phyloP scores from a whole-genome alignment of 768 basidiomycete genomes.

The Nevesoporus exiguus region DNA sequence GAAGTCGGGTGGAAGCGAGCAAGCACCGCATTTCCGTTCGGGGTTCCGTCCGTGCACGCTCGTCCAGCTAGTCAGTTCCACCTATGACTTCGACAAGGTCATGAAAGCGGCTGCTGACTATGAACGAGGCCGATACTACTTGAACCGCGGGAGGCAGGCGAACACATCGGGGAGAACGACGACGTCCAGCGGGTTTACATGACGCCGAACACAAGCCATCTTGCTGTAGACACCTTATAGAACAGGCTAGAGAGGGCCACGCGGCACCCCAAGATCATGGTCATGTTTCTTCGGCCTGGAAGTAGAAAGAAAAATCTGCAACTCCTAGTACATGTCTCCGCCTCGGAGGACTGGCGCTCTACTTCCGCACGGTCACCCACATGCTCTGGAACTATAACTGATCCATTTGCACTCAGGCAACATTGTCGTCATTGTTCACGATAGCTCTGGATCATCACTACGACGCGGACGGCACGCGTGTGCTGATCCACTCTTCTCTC shows the following conservation, averaged over 20 bases:
- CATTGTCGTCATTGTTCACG: too few relatives aligned
- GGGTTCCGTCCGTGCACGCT: background rate
- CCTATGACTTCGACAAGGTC: conserved; percentile 42
- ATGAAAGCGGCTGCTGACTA: conserved; percentile 32
- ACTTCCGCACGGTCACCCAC: too few relatives aligned
- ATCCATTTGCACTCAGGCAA: too few relatives aligned
- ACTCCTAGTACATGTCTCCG: too few relatives aligned
- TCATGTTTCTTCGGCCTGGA: background rate
- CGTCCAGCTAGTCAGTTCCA: conserved; percentile 38
- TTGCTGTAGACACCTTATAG: conserved; percentile 24
- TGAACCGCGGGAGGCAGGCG: conserved; percentile 35
- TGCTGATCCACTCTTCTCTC: too few relatives aligned
- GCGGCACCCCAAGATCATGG: background rate
- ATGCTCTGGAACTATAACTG: too few relatives aligned
- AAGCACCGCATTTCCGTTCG: background rate
- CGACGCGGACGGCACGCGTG: too few relatives aligned
- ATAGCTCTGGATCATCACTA: too few relatives aligned
- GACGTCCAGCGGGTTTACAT: conserved; percentile 62
- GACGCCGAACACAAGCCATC: conserved; percentile 36
- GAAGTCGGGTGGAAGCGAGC: conserved; percentile 35
- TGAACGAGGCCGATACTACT: conserved; percentile 55
- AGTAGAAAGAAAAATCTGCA: too few relatives aligned
- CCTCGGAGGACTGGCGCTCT: too few relatives aligned
- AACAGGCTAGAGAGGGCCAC: conserved; percentile 3
- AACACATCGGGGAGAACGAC: conserved; percentile 46